Percentiles rank a stretch among this genome's conserved stretches.
phyloP scores from a whole-genome alignment of 768 basidiomycete species.

The Hygrophoropsis aurantiaca region DNA sequence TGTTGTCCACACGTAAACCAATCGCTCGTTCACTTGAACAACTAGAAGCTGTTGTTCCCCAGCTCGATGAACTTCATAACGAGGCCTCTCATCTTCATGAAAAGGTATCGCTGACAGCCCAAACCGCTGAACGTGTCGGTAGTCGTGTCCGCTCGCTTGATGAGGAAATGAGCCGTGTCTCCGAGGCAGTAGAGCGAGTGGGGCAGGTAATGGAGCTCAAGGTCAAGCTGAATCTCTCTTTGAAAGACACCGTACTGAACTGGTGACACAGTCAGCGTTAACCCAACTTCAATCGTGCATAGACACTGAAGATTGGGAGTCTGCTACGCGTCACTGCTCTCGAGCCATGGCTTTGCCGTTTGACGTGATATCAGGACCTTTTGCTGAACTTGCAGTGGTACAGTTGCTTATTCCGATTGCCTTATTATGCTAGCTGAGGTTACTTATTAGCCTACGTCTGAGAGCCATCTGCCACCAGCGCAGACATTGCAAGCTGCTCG shows the following conservation, averaged over 20 bases:
- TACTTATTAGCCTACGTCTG: conserved; percentile 75
- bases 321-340: conserved; percentile 87
- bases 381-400: conserved; percentile 87
- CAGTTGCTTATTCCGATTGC: conserved; percentile 22
- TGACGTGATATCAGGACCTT: conserved; percentile 77
- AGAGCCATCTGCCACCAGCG: conserved; percentile 80
- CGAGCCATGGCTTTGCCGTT: conserved; percentile 83
- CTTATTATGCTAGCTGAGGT: not conserved
- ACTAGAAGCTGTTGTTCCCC: conserved; percentile 58
- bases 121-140: conserved; percentile 87
- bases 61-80: conserved; percentile 57
- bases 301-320: conserved; percentile 90
- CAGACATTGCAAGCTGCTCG: conserved; percentile 80
- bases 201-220: conserved; percentile 95
- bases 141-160: conserved; percentile 86
- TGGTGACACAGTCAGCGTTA: conserved; percentile 60
- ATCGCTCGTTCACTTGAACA: conserved; percentile 61
- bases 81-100: conserved; percentile 56
- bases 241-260: conserved; percentile 22
- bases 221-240: conserved; percentile 47
- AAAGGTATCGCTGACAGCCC: conserved; percentile 70
- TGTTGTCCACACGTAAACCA: conserved; percentile 69
- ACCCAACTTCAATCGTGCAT: conserved; percentile 59
- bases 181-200: conserved; percentile 88
- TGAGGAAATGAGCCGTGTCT: conserved; percentile 88